Evolutionary conservation across 805 yeast species (phyloP).

Genomic region (Wickerhamomyces mucosus): DNA sequence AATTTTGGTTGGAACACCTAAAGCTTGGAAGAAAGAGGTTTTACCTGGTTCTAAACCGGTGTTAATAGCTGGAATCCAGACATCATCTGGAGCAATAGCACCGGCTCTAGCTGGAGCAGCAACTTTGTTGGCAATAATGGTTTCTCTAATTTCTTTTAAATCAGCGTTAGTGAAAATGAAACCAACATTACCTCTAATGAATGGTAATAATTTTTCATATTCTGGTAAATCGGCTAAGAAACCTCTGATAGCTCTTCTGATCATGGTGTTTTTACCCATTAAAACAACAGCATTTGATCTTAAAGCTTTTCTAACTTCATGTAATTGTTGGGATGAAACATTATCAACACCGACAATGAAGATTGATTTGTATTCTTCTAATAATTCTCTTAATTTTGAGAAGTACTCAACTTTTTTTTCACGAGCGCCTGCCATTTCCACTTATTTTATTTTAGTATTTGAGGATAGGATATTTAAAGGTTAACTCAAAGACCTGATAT

Average conservation of each 20-base stretch:
- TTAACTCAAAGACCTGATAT: constrained; percentile 2
- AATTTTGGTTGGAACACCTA: constrained; percentile 99
- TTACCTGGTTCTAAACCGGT: constrained; percentile 99
- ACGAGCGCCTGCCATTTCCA: constrained; percentile 99
- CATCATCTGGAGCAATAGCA: constrained; percentile 98
- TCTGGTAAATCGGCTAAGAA: constrained; percentile 92
- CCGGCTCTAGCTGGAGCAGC: constrained; percentile 99
- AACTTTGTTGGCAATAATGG: constrained; percentile 83
- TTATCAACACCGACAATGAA: constrained; percentile 99
- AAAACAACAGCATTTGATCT: constrained; percentile 92
- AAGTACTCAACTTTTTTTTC: constrained; percentile 96
- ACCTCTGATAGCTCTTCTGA: constrained; percentile 98
- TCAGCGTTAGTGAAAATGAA: constrained; percentile 98
- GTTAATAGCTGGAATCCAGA: constrained; percentile 98
- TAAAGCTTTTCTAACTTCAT: constrained; percentile 95
- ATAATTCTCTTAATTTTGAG: constrained; percentile 86
- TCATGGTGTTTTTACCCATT: constrained; percentile 99
- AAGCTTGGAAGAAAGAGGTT: constrained; percentile 99
- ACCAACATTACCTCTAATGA: constrained; percentile 97
- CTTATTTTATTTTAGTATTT: constrained; percentile 28
- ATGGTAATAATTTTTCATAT: constrained; percentile 89
- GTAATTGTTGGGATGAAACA: constrained; percentile 99
- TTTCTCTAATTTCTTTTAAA: constrained; percentile 87
- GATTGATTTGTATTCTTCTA: constrained; percentile 95
- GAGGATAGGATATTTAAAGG: constrained; percentile 93